Evolutionary conservation across 768 basidiomycete species (phyloP).

Genomic region (Phylloporus rhodoxanthus): DNA sequence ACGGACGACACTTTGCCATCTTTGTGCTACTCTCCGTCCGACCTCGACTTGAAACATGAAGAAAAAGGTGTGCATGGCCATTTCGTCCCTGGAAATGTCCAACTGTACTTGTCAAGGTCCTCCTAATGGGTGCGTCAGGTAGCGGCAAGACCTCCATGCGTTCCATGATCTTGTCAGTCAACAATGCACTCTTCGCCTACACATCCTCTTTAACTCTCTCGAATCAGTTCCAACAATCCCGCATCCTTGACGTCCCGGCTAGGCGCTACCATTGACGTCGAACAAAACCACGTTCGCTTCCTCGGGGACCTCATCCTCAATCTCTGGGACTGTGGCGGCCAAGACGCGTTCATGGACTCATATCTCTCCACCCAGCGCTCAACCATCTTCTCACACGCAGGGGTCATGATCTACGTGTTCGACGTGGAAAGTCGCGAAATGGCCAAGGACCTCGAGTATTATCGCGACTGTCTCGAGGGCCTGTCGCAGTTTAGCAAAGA

Average conservation of each 20-base stretch:
- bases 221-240: constrained; percentile 80
- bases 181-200: neutral
- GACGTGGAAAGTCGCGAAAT: constrained; percentile 87
- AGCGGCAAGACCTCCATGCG: constrained; percentile 98
- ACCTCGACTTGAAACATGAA: constrained; percentile 19
- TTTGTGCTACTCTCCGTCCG: neutral
- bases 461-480: constrained; percentile 83
- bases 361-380: constrained; percentile 88
- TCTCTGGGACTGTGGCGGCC: constrained; percentile 98
- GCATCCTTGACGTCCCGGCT: constrained; percentile 87
- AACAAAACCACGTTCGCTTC: constrained; percentile 96
- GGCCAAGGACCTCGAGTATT: constrained; percentile 85
- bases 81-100: neutral
- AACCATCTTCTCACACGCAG: constrained; percentile 96
- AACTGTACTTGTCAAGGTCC: constrained; percentile 50
- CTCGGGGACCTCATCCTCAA: constrained; percentile 94
- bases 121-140: constrained; percentile 96
- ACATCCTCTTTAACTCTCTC: constrained; percentile 6
- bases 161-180: constrained; percentile 91
- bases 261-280: constrained; percentile 96
- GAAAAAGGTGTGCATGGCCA: constrained; percentile 24
- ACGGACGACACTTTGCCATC: no score
- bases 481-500: constrained; percentile 73
- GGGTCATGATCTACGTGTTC: constrained; percentile 97
- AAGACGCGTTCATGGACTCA: constrained; percentile 96